phyloP scores from a whole-genome alignment of 148 eudicot genomes.

The Pouteria glomerata region DNA sequence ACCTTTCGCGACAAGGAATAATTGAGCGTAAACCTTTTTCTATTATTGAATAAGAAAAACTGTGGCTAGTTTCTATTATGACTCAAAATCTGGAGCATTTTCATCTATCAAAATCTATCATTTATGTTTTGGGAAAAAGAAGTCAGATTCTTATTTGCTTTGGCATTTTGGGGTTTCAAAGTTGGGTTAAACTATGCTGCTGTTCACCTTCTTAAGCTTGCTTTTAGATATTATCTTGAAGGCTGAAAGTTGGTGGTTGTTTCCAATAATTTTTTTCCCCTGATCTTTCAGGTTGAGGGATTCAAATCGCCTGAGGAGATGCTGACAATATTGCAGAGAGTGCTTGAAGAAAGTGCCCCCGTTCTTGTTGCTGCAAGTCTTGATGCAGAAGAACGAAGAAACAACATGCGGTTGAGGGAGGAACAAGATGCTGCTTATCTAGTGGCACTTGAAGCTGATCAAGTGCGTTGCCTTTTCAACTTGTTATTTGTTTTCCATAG shows the following conservation, averaged over 20 bases:
- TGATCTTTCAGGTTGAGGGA: conserved; percentile 71
- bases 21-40: neutral
- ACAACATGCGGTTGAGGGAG: conserved; percentile 77
- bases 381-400: conserved; percentile 96
- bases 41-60: neutral
- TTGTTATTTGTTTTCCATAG: conserved; percentile 12
- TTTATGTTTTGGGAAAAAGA: neutral
- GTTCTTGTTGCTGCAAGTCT: conserved; percentile 88
- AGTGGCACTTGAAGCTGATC: conserved; percentile 98
- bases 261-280: neutral
- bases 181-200: too few species aligned
- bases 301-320: conserved; percentile 86
- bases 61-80: neutral
- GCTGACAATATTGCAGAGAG: conserved; percentile 70
- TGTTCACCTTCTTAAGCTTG: too few species aligned
- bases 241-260: neutral
- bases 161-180: neutral
- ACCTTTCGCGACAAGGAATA: neutral
- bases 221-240: neutral
- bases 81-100: neutral
- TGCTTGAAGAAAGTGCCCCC: conserved; percentile 85
- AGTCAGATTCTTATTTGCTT: too few species aligned
- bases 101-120: neutral
- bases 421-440: conserved; percentile 99
- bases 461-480: conserved; percentile 33